Evolutionary conservation across 495 filamentous ascomycete genomes (phyloP).

Genomic region (Acidiella bohemica): DNA sequence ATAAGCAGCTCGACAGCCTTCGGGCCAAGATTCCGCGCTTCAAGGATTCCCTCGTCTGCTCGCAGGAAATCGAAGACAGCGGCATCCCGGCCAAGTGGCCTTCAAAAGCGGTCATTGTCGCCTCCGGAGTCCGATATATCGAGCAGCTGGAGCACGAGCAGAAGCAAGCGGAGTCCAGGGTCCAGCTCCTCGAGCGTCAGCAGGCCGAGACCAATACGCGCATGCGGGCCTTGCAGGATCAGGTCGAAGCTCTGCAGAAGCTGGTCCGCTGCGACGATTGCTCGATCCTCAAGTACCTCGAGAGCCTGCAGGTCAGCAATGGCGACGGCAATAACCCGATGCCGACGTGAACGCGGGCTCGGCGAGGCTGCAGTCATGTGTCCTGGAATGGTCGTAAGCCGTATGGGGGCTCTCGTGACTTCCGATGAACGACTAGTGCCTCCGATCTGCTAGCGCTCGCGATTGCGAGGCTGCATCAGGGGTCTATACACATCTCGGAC

Average conservation of each 20-base stretch:
- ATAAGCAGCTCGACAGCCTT: conserved; percentile 2
- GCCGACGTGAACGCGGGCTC: no score
- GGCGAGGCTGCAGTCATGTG: no score
- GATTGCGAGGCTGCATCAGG: no score
- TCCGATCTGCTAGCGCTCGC: no score
- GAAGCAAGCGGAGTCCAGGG: no score
- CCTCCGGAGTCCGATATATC: conserved; percentile 3
- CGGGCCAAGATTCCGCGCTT: conserved; percentile 1
- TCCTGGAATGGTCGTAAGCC: no score
- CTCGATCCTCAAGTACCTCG: conserved; percentile 4
- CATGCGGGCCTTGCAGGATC: neutral
- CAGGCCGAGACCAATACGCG: no score
- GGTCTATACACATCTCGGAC: no score
- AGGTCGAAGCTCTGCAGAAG: conserved; percentile 9
- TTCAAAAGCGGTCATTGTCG: conserved; percentile 4
- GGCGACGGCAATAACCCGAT: no score
- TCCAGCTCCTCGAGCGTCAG: no score
- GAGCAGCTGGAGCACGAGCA: conserved; percentile 4
- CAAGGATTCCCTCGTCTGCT: neutral
- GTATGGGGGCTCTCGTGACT: no score
- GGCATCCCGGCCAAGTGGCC: neutral
- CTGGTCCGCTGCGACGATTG: conserved; percentile 8
- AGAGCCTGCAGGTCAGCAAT: conserved; percentile 3
- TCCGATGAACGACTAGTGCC: no score
- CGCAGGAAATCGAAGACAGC: conserved; percentile 1